Conservation (phyloP, 768 basidiomycete genomes). For the Leccinum disarticulatum region DNA sequence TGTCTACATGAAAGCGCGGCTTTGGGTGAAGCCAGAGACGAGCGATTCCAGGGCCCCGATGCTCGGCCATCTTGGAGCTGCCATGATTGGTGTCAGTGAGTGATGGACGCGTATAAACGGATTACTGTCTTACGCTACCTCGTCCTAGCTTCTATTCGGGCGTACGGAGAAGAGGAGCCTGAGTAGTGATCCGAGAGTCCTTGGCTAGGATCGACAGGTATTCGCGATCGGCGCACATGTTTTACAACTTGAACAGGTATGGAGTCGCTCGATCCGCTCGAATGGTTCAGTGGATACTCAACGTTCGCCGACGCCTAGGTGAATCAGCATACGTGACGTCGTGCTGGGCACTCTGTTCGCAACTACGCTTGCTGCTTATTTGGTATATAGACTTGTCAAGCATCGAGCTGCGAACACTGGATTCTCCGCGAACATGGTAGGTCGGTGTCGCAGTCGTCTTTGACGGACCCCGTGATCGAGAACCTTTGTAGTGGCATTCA, state of each 20-base stretch:
- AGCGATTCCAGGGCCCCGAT: constrained; percentile 2
- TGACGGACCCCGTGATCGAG: neutral
- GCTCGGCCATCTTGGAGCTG: constrained; percentile 4
- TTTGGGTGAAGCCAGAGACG: constrained; percentile 5
- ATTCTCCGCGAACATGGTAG: constrained; percentile 42
- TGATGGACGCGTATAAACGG: neutral
- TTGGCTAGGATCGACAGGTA: constrained; percentile 48
- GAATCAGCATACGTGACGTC: constrained; percentile 57
- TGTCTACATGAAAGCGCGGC: constrained; percentile 1
- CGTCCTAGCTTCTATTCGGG: constrained; percentile 4
- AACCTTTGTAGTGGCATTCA: constrained; percentile 47
- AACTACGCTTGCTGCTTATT: neutral
- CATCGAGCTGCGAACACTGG: constrained; percentile 31
- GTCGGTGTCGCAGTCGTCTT: constrained; percentile 19
- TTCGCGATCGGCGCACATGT: constrained; percentile 38
- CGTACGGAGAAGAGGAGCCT: constrained; percentile 50
- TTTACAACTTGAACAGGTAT: constrained; percentile 51
- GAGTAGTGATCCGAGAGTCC: constrained; percentile 42
- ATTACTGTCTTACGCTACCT: neutral
- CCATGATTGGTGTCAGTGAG: constrained; percentile 2
- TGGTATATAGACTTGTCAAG: constrained; percentile 3
- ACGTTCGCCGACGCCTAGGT: constrained; percentile 26
- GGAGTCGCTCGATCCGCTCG: neutral
- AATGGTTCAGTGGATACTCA: neutral
- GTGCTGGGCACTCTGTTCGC: constrained; percentile 22